Conservation (phyloP, 768 basidiomycete species). For the Epithele typhae region DNA sequence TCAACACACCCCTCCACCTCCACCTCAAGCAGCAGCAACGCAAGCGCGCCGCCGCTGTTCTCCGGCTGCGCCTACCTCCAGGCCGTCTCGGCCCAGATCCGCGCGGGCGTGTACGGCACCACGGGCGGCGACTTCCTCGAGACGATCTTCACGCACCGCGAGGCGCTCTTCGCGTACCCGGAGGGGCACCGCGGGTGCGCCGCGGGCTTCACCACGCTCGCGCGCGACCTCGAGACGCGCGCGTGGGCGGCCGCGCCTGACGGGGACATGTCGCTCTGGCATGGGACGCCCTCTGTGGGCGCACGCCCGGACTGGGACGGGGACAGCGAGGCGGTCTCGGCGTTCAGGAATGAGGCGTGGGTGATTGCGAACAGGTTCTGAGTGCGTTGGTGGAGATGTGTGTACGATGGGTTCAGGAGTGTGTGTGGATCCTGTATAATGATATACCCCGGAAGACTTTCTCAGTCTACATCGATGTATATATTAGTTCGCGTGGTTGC, state of each 20-base stretch:
- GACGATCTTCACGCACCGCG: conserved; percentile 73
- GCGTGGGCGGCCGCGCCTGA: conserved; percentile 18
- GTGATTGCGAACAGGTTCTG: conserved; percentile 34
- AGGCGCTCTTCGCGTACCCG: conserved; percentile 59
- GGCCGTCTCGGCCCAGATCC: conserved; percentile 23
- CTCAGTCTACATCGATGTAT: too few relatives aligned
- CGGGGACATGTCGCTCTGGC: background rate
- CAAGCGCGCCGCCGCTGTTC: conserved; percentile 2
- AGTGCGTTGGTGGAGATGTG: background rate
- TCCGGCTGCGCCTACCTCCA: conserved; percentile 31
- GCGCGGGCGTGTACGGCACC: conserved; percentile 36
- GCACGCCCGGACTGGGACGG: conserved; percentile 55
- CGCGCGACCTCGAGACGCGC: conserved; percentile 55
- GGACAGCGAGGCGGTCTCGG: conserved; percentile 63
- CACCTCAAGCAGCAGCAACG: conserved; percentile 16
- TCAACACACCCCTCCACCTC: conserved; percentile 4
- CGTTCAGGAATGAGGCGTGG: conserved; percentile 69
- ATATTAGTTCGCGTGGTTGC: too few relatives aligned
- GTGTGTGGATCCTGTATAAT: too few relatives aligned
- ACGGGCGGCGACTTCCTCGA: conserved; percentile 77
- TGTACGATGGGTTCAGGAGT: background rate
- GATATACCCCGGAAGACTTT: too few relatives aligned
- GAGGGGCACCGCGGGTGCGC: conserved; percentile 62
- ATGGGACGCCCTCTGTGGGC: conserved; percentile 27
- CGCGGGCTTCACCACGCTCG: conserved; percentile 60